phyloP scores from a whole-genome alignment of 805 yeast genomes.

The Metschnikowia rubicola region DNA sequence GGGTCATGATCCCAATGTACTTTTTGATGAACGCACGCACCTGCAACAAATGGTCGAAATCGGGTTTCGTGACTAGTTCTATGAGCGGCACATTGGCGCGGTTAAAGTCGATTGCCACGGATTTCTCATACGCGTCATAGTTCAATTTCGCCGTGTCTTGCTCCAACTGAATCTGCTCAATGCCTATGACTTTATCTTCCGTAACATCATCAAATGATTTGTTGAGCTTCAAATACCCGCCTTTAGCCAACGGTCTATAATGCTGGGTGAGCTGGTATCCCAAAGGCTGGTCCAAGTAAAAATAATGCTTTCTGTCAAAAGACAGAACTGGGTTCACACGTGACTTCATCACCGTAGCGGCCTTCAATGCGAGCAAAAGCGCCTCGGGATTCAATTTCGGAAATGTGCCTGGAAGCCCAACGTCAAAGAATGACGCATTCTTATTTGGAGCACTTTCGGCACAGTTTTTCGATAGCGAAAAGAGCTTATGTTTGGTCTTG shows the following conservation, averaged over 20 bases:
- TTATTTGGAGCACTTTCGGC: slow-evolving; percentile 53
- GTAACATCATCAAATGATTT: slow-evolving; percentile 52
- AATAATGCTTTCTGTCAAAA: slow-evolving; percentile 93
- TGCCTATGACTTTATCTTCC: slow-evolving; percentile 44
- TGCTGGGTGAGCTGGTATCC: slow-evolving; percentile 96
- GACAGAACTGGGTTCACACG: slow-evolving; percentile 52
- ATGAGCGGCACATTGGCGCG: slow-evolving; percentile 83
- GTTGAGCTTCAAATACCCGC: slow-evolving; percentile 55
- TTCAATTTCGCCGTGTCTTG: slow-evolving; percentile 90
- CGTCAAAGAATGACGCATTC: slow-evolving; percentile 72
- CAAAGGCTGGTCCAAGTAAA: slow-evolving; percentile 92
- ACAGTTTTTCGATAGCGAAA: slow-evolving; percentile 50
- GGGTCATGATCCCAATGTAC: slow-evolving; percentile 67
- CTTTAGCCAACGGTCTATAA: slow-evolving; percentile 69
- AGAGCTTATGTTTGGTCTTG: slow-evolving; percentile 68
- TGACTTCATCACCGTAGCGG: slow-evolving; percentile 69
- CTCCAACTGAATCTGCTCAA: slow-evolving; percentile 84
- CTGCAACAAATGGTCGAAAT: slow-evolving; percentile 62
- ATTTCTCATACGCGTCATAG: slow-evolving; percentile 43
- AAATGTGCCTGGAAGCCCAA: slow-evolving; percentile 89
- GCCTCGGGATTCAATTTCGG: slow-evolving; percentile 79
- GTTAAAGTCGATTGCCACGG: slow-evolving; percentile 67
- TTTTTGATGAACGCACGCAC: slow-evolving; percentile 79
- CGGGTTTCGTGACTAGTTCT: slow-evolving; percentile 90
- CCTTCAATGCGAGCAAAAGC: slow-evolving; percentile 61